phyloP scores from a whole-genome alignment of 192 early-diverging fungal genomes.

The Kappamyces sp. region DNA sequence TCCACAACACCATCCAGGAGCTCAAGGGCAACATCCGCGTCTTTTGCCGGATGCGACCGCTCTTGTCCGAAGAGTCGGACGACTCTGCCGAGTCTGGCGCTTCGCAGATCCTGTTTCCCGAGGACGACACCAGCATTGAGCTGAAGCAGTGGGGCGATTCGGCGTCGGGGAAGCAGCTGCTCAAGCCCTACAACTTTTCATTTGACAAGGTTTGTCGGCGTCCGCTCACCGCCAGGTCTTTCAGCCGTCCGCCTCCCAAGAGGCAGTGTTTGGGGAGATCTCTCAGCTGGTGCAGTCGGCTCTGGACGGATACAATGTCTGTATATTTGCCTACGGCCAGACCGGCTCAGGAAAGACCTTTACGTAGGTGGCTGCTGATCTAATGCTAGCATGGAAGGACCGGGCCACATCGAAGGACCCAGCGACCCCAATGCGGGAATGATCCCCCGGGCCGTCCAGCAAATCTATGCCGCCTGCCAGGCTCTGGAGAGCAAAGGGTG shows the following conservation, averaged over 20 bases:
- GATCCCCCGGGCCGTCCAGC: slow-evolving; percentile 88
- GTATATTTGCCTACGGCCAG: slow-evolving; percentile 98
- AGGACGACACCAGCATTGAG: slow-evolving; percentile 69
- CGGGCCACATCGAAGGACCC: slow-evolving; percentile 16
- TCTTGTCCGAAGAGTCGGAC: slow-evolving; percentile 32
- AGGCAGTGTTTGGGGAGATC: slow-evolving; percentile 88
- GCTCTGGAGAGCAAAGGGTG: slow-evolving; percentile 71
- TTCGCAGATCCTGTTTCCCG: slow-evolving; percentile 46
- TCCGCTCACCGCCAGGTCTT: slow-evolving; percentile 55
- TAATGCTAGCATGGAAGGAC: slow-evolving; percentile 42
- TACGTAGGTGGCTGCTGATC: slow-evolving; percentile 18
- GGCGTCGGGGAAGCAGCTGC: slow-evolving; percentile 44
- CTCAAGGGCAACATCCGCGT: slow-evolving; percentile 96
- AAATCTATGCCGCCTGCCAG: slow-evolving; percentile 77
- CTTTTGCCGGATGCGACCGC: slow-evolving; percentile 89
- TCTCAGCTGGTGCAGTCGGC: slow-evolving; percentile 92
- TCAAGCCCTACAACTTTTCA: slow-evolving; percentile 66
- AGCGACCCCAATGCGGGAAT: slow-evolving; percentile 57
- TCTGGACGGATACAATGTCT: slow-evolving; percentile 93
- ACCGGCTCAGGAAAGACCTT: slow-evolving; percentile 82
- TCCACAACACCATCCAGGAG: slow-evolving; percentile 93
- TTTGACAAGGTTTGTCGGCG: slow-evolving; percentile 59
- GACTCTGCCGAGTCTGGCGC: slow-evolving; percentile 12
- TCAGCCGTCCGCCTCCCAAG: slow-evolving; percentile 57
- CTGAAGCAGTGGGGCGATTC: slow-evolving; percentile 38